Percentiles rank a stretch among this genome's conserved stretches.
Conservation (phyloP, 768 basidiomycete species). For the Tylopilus balloui region DNA sequence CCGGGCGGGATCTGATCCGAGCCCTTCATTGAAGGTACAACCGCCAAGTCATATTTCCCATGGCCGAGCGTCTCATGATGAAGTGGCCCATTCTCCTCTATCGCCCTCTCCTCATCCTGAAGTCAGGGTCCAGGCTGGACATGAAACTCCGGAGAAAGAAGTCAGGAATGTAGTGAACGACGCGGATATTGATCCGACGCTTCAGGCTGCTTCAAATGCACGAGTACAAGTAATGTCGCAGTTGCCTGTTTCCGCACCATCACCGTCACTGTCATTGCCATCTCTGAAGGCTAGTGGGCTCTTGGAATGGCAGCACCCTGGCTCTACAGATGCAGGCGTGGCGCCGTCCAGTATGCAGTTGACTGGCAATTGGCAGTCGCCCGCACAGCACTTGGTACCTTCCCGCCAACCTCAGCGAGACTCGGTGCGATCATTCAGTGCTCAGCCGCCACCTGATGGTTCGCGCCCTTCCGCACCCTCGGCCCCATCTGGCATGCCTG, state of each 20-base stretch:
- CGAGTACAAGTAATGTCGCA: slow-evolving; percentile 18
- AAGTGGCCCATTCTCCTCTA: slow-evolving; percentile 26
- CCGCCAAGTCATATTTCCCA: slow-evolving; percentile 31
- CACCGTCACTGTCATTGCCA: slow-evolving; percentile 51
- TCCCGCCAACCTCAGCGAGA: slow-evolving; percentile 23
- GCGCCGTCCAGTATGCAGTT: slow-evolving; percentile 11
- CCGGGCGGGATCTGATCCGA: slow-evolving; percentile 19
- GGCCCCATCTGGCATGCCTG: slow-evolving; percentile 47
- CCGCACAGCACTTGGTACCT: slow-evolving; percentile 19
- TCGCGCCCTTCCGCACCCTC: slow-evolving; percentile 12
- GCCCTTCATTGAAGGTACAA: slow-evolving; percentile 12
- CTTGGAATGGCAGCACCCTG: slow-evolving; percentile 50
- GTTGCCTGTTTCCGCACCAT: slow-evolving; percentile 26
- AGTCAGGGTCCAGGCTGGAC: slow-evolving; percentile 14
- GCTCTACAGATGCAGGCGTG: slow-evolving; percentile 31
- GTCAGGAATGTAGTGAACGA: slow-evolving; percentile 23
- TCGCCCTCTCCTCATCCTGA: slow-evolving; percentile 16
- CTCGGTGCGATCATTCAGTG: slow-evolving; percentile 9
- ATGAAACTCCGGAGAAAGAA: slow-evolving; percentile 28
- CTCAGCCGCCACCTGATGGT: slow-evolving; percentile 15
- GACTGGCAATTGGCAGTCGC: slow-evolving; percentile 20
- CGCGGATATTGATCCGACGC: slow-evolving; percentile 31
- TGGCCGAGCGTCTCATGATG: slow-evolving; percentile 36
- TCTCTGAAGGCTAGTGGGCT: slow-evolving; percentile 74
- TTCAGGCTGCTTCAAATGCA: slow-evolving; percentile 23